Percentiles rank a stretch among this genome's conserved stretches.
Evolutionary conservation across 2,329 filamentous ascomycete species (phyloP).

Genomic region (Neospermospora avenae): DNA sequence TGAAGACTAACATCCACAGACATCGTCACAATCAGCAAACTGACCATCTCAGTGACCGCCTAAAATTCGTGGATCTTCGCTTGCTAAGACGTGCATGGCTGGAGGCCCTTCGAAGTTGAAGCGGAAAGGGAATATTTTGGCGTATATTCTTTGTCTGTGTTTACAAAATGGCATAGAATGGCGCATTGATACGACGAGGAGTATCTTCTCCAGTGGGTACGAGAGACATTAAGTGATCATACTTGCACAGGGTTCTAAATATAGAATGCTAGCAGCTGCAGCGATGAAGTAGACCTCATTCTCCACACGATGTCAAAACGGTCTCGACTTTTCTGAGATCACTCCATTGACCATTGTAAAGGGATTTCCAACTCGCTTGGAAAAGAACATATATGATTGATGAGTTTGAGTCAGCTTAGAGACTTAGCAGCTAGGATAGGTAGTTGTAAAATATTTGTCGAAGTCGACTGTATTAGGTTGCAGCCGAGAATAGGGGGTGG

Average conservation of each 20-base stretch:
- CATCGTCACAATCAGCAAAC: constrained; percentile 5
- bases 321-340: background rate
- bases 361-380: background rate
- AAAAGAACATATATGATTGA: background rate
- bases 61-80: background rate
- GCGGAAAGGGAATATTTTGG: background rate
- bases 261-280: background rate
- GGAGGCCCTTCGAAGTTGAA: background rate
- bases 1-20: constrained; percentile 16
- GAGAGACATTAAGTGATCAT: background rate
- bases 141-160: background rate
- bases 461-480: no score
- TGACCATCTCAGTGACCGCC: background rate
- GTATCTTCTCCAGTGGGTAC: background rate
- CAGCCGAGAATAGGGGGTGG: background rate
- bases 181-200: background rate
- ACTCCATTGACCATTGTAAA: background rate
- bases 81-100: background rate
- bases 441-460: no score
- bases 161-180: constrained; percentile 5
- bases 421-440: no score
- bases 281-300: background rate
- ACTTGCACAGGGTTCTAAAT: background rate
- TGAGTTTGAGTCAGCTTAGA: background rate
- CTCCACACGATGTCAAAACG: background rate